Percentiles rank a stretch among this genome's conserved stretches.
These are phyloP conservation scores for Solanum sitiens DNA, from an alignment of 257 asterid genomes.

Conservation along the genomic window DNA sequence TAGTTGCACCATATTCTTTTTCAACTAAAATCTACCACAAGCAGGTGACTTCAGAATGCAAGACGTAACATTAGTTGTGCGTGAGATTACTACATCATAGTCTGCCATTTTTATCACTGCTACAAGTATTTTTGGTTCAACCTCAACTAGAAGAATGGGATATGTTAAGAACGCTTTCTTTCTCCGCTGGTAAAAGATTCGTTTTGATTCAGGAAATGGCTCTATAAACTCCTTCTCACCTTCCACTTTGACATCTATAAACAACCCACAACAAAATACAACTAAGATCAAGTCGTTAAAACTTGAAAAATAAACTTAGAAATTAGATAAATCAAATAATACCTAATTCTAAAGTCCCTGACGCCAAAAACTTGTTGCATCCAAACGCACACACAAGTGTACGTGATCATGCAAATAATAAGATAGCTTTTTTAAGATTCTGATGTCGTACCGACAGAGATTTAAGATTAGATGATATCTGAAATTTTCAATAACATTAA, in stretches of 20 bases:
- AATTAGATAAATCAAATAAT: background rate
- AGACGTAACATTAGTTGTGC: background rate
- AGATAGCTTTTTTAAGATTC: background rate
- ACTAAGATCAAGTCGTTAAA: background rate
- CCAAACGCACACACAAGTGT: background rate
- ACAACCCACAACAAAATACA: background rate
- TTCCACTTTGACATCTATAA: background rate
- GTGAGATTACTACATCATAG: background rate
- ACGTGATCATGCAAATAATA: too few relatives aligned
- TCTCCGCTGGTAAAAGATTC: background rate
- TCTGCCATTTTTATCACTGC: background rate
- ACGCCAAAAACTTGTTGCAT: background rate
- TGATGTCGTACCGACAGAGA: background rate
- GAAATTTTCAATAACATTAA: too few relatives aligned
- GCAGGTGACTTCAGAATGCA: background rate
- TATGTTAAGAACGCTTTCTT: background rate
- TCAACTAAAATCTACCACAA: background rate
- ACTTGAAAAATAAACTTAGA: background rate
- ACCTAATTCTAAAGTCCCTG: background rate
- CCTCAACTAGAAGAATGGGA: background rate
- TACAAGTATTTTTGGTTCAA: background rate
- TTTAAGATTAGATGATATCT: too few relatives aligned
- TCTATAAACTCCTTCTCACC: background rate
- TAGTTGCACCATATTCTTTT: background rate
- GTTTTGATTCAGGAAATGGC: background rate